Evolutionary conservation across 2,329 filamentous ascomycete species (phyloP).

Genomic region (Drechslerella coelobrocha): DNA sequence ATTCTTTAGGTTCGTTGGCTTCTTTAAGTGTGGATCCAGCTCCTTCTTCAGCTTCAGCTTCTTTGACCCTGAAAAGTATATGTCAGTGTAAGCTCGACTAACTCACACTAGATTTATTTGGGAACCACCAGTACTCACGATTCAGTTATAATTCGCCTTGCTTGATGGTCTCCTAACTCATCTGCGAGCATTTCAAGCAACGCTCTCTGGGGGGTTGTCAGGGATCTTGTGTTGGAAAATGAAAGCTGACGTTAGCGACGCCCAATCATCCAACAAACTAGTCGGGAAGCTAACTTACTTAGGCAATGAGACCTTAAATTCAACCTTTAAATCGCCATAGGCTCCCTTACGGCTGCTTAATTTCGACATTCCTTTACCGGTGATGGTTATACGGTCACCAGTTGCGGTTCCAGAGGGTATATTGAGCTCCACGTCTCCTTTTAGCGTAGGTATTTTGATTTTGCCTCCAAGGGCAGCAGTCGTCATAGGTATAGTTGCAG

Average conservation of each 20-base stretch:
- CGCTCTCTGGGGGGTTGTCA: conserved; percentile 87
- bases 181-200: conserved; percentile 95
- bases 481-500: conserved; percentile 86
- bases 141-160: conserved; percentile 92
- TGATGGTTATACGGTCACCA: conserved; percentile 86
- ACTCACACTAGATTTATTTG: neutral
- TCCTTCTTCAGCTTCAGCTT: conserved; percentile 10
- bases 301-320: conserved; percentile 94
- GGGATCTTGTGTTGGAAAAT: conserved; percentile 54
- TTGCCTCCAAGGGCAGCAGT: conserved; percentile 92
- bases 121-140: no score
- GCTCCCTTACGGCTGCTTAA: conserved; percentile 69
- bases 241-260: neutral
- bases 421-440: conserved; percentile 87
- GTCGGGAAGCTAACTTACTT: conserved; percentile 67
- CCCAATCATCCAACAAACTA: neutral
- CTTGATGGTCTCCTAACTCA: conserved; percentile 90
- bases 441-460: conserved; percentile 85
- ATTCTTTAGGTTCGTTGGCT: conserved; percentile 15
- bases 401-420: conserved; percentile 90
- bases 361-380: conserved; percentile 93
- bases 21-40: conserved; percentile 4
- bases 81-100: neutral
- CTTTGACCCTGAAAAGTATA: conserved; percentile 20
- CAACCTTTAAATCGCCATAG: conserved; percentile 84